phyloP scores from a whole-genome alignment of 305 asterid genomes.

The Striga hermonthica region DNA sequence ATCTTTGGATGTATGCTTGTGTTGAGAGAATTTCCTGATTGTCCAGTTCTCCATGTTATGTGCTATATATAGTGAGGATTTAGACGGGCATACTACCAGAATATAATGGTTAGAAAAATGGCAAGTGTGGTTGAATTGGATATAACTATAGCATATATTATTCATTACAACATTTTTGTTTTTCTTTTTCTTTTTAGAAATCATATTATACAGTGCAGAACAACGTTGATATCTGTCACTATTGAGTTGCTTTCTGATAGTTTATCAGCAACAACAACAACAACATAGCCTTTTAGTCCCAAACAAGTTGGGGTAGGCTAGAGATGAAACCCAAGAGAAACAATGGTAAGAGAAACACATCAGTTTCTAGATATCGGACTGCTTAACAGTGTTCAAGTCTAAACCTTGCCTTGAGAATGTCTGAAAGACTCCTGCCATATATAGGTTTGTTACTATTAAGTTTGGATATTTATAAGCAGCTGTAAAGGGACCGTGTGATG shows the following conservation, averaged over 20 bases:
- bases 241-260: background rate
- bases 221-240: background rate
- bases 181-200: background rate
- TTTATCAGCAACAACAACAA: background rate
- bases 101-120: background rate
- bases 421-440: background rate
- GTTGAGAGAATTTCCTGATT: conserved; percentile 1
- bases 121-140: conserved; percentile 3
- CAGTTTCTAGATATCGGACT: background rate
- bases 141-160: background rate
- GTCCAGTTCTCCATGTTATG: background rate
- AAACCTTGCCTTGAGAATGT: conserved; percentile 1
- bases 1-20: background rate
- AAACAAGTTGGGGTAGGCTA: no score
- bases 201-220: background rate
- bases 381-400: background rate
- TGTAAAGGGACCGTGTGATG: background rate
- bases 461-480: background rate
- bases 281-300: no score
- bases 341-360: background rate
- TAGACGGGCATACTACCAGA: background rate
- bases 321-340: no score
- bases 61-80: conserved; percentile 16
- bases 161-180: background rate
- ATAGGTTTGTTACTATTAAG: background rate